These are phyloP conservation scores for Caryopteris hybrid DNA, from an alignment of 305 asterid species.

Conservation along the genomic window DNA sequence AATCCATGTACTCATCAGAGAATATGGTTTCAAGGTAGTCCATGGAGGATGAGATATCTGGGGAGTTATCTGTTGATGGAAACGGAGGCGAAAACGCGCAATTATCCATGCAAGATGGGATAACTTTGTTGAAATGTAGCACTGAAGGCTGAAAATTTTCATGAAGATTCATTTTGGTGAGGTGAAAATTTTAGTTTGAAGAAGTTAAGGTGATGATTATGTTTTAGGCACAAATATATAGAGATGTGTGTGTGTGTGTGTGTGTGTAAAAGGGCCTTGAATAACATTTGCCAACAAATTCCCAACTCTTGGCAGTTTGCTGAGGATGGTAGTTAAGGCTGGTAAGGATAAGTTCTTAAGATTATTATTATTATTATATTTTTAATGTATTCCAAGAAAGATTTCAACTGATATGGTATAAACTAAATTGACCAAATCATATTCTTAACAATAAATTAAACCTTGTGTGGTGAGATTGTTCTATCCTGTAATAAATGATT, in stretches of 20 bases:
- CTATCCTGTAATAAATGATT: too few species aligned
- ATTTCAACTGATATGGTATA: conserved; percentile 9
- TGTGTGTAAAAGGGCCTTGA: too few species aligned
- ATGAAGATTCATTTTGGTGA: conserved; percentile 18
- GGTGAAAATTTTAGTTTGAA: not conserved
- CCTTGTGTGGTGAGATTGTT: not conserved
- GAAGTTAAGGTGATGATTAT: too few species aligned
- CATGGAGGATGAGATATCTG: conserved; percentile 10
- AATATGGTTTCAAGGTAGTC: conserved; percentile 9
- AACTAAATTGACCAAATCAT: not conserved
- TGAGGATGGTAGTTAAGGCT: not conserved
- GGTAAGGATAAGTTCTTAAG: conserved; percentile 10
- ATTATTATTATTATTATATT: not conserved
- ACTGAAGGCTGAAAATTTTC: conserved; percentile 18
- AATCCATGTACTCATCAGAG: conserved; percentile 11
- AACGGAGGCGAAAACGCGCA: conserved; percentile 1
- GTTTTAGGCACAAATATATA: conserved; percentile 17
- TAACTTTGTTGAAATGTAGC: conserved; percentile 1
- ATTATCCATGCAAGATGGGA: conserved; percentile 8
- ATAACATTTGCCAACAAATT: conserved; percentile 5
- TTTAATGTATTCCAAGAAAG: conserved; percentile 8
- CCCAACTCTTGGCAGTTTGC: conserved; percentile 19
- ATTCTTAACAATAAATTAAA: too few species aligned
- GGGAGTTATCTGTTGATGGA: not conserved
- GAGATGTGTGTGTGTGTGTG: too few species aligned